Base-by-base conservation (phyloP, 169 alveolate species). In the Eimeria necatrix region DNA sequence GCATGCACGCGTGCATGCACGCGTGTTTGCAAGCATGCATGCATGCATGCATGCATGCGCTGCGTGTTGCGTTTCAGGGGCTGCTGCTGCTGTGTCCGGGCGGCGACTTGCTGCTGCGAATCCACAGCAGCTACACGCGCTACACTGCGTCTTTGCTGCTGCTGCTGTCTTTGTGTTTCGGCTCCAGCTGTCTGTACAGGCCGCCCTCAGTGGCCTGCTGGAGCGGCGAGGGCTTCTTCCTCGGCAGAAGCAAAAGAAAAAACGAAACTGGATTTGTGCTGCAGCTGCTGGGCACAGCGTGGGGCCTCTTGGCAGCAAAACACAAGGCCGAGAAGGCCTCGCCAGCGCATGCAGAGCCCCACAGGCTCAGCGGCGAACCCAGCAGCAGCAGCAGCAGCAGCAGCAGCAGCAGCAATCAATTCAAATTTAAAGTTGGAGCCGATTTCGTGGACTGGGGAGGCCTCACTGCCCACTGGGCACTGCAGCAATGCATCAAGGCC, bases 401-500 rank as follows among this genome's bases (percentile, higher is more conserved):
- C 41, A 32, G 41, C 41, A 32, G 41, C 41, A 32, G 41, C 41
- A 32, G 41, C 41, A 32, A 32, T 32, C 41, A 24, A 74, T 16
- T 24, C 8, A 49, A 4, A 16, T 49, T 56, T 10, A 16, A 70
- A 0, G 80, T 24, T 49, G 80, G 14, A n/a, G 8, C 80, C 49
- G 22, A 16, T 16, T 32, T 32, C 32, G 12, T 24, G 18, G 16
- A 46, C 85, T 74, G 85, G 56, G 85, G 85, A 2, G 85, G 51
- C 20, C 41, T 74, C 7, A 6, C 51, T 1, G 85, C 85, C 7
- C 16, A 8, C 46, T 83, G 91, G 91, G 64, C 41, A 3, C 59
- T 83, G 10, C 61, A 41, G 22, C 91, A 83, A 32, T 83, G 91
- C 51, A 60, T 83, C 53, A 52, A 24, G 73, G 74, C 91, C 91